A percentile compares a stretch with the other conserved stretches of the same genome.
Evolutionary conservation across 2,329 filamentous ascomycete genomes (phyloP).

Genomic region (Byssoonygena ceratinophila): DNA sequence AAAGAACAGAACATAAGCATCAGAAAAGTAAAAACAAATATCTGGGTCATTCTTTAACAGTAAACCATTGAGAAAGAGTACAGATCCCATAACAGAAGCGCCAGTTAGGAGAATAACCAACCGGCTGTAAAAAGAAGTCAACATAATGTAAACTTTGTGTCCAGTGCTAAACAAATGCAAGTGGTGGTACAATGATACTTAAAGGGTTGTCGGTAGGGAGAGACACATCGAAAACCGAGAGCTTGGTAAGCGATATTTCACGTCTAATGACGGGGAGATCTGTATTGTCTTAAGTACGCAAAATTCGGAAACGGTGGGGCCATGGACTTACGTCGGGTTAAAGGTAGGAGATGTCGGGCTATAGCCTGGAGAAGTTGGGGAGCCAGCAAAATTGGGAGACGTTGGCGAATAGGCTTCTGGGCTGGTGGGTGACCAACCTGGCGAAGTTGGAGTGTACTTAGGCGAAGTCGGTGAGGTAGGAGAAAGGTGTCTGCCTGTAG

Average conservation of each 20-base stretch:
- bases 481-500: slow-evolving; percentile 31
- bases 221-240: slow-evolving; percentile 3
- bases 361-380: slow-evolving; percentile 36
- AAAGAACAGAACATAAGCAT: neutral
- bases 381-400: slow-evolving; percentile 40
- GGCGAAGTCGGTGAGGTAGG: slow-evolving; percentile 42
- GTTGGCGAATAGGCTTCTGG: slow-evolving; percentile 43
- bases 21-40: slow-evolving; percentile 3
- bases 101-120: slow-evolving; percentile 15
- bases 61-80: neutral
- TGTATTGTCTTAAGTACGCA: slow-evolving; percentile 14
- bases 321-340: slow-evolving; percentile 33
- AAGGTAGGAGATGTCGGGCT: slow-evolving; percentile 37
- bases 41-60: slow-evolving; percentile 13
- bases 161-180: slow-evolving; percentile 16
- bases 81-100: slow-evolving; percentile 11
- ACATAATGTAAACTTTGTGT: slow-evolving; percentile 4
- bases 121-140: slow-evolving; percentile 4
- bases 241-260: neutral
- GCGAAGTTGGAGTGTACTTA: slow-evolving; percentile 48
- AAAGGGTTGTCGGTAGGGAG: slow-evolving; percentile 10
- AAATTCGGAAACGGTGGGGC: neutral
- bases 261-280: slow-evolving; percentile 35
- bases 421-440: slow-evolving; percentile 40
- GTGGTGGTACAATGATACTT: slow-evolving; percentile 33